Evolutionary conservation across 257 asterid genomes (phyloP), one percentile per base, ranked within the genome.

Genomic region (Mitragyna speciosa): DNA sequence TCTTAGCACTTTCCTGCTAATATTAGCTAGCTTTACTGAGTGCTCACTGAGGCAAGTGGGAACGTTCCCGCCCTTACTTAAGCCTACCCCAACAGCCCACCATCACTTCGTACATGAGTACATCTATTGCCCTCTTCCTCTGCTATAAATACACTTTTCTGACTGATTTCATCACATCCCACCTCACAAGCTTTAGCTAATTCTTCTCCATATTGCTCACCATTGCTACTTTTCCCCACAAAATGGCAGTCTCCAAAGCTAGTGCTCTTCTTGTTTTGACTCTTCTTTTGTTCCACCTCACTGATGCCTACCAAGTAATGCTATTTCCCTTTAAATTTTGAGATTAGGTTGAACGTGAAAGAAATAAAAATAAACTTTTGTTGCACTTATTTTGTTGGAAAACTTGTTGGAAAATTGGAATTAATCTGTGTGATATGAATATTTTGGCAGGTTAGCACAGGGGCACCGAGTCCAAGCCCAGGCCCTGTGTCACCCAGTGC

Each of bases 231-330:
- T n/a, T 39, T 16, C 7, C 6, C 6, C 2, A 61, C n/a, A 76
- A 59, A 41, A 83, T 83, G 84, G 75, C 87, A 43, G 41, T 24
- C 63, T 63, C 16, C n/a, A 80, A 41, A 77, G 70, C 78, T 15
- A 20, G 48, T 67, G 80, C 80, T 54, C n/a, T 59, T 39, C 16
- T 76, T 69, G 28, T 80, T 10, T 67, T 84, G 36, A 33, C 71
- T 28, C 75, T 84, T 78, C 65, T 80, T 54, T 70, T 84, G 26
- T 54, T 67, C 80, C 84, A 73, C 47, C 61, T 80, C 82, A 72
- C 75, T 28, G 54, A 73, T 58, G 84, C 87, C 70, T 69, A 72
- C 75, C 68, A 54, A 64, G 70, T 12, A 36, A 36, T 64, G 28
- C 1, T 3, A 28, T 64, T 12, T 64, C 20, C 70, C 70, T 28